phyloP scores from a whole-genome alignment of 257 asterid species.

The Salvia splendens region DNA sequence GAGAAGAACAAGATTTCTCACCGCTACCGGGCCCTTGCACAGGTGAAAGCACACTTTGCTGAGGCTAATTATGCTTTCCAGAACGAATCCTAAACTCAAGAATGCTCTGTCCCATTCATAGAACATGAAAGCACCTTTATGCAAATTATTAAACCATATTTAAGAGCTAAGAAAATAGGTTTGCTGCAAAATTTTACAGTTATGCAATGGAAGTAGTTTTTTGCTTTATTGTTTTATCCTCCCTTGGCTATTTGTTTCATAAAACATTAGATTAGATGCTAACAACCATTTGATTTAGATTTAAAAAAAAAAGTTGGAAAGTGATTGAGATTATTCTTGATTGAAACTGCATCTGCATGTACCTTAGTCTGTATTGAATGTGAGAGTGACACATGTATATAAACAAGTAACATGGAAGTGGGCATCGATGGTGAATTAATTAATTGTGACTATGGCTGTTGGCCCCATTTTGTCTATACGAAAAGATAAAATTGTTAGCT shows the following conservation, averaged over 20 bases:
- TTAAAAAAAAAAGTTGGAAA: constrained; percentile 10
- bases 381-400: constrained; percentile 35
- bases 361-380: constrained; percentile 32
- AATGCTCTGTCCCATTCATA: constrained; percentile 21
- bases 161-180: constrained; percentile 2
- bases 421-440: constrained; percentile 39
- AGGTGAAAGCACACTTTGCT: constrained; percentile 77
- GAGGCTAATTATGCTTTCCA: constrained; percentile 71
- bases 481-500: constrained; percentile 27
- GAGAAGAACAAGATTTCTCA: constrained; percentile 89
- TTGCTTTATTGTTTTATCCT: not conserved
- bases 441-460: constrained; percentile 37
- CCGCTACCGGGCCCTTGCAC: constrained; percentile 77
- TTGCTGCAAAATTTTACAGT: constrained; percentile 6
- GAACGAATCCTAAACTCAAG: constrained; percentile 35
- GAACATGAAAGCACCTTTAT: not conserved
- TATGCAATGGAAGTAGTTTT: not conserved
- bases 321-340: constrained; percentile 7
- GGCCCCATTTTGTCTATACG: constrained; percentile 33
- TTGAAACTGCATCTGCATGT: constrained; percentile 19
- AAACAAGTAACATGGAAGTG: constrained; percentile 60
- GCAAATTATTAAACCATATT: not conserved
- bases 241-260: no score
- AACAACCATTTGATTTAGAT: constrained; percentile 2
- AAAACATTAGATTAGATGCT: constrained; percentile 11